Base-by-base conservation (phyloP, 805 yeast species). In the Diddensiella santjacobensis region DNA sequence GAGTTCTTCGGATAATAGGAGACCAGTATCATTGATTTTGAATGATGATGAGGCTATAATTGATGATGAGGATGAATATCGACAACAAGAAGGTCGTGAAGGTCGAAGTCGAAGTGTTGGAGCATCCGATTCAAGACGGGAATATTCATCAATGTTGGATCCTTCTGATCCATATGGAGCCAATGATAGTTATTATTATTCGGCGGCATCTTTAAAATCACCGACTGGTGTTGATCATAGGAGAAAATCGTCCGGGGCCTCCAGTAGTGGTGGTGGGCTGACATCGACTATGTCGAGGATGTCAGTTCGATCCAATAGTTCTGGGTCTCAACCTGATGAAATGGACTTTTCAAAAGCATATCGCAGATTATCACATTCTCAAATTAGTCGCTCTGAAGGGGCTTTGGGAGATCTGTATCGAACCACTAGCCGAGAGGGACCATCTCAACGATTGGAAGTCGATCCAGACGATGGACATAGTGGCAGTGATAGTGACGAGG, bases 401-500 rank as follows among this genome's bases (percentile, higher is more conserved):
- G 30, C 47, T 30, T 20, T 44, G 13, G 47, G 56, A 11, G 45
- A 42, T 4, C 36, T 45, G 3, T 44, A 44, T 33, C 35, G 50
- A 17, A 30, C 48, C 5, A 38, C 35, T 24, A 43, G 42, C 40
- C 41, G 45, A 30, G 44, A 45, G 40, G 49, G 48, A 18, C 40
- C 49, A 8, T 46, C 52, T 82, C 8, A 83, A 59, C 20, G 69
- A 65, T 1, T 59, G 57, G 67, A 62, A 4, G 59, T 60, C 10
- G 62, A 61, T 3, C 71, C 67, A 36, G 65, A 68, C 5, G 67
- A 69, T 13, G 75, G 70, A 24, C 70, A 67, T 43, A 72, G 68
- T 11, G 54, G 30, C 4, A 36, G 11, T n/a, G 53, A 37, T 13
- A 26, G 17, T 22, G 35, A 40, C n/a, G 45, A 26, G 11, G 44